Evolutionary conservation across 2,329 filamentous ascomycete species (phyloP), one percentile per base, ranked within the genome.

Genomic region (Capronia americana): DNA sequence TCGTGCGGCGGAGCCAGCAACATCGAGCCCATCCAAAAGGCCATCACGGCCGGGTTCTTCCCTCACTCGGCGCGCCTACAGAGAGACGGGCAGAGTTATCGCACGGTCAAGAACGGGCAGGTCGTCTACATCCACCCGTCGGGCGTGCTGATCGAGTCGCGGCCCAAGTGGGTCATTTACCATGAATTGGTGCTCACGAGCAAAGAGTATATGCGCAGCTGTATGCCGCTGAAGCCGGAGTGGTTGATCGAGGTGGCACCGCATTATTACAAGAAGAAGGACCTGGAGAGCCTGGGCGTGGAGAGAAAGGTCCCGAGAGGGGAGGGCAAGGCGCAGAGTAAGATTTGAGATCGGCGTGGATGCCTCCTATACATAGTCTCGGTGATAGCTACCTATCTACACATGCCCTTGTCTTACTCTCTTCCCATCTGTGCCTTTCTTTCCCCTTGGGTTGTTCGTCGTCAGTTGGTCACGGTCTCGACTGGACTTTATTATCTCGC

Each of bases 101-200:
- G 93, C 23, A 97, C 93, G 0, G 88, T 98, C 71, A 97, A 96
- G 85, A 96, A 91, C 74, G 92, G 91, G 70, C 89, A 92, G 72
- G 92, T 90, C 5, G 93, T 97, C 1, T 94, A 92, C 76, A 86
- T 98, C n/a, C 95, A 99, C 77, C 95, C 95, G 0, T 92, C 89
- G 69, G 91, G 88, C 54, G 92, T 93, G 51, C 80, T 97, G 69
- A 91, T 92, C 81, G 87, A 92, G 66, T 64, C 44, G 51, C 67
- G 66, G 24, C 93, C 93, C 10, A 92, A 92, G 77, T 95, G 91
- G 86, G 87, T 97, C 14, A 87, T 97, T 17, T 99, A 95, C 78
- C 92, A 91, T 75, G 90, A 88, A 61, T 83, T 99, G 23, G 68
- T 71, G 26, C 85, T 98, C 73, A 99, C 95, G 26, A 92, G 90